A percentile compares a stretch with the other conserved stretches of the same genome.
These are phyloP conservation scores for Alectoria sarmentosa DNA, from an alignment of 495 filamentous ascomycete species.

Conservation along the genomic window DNA sequence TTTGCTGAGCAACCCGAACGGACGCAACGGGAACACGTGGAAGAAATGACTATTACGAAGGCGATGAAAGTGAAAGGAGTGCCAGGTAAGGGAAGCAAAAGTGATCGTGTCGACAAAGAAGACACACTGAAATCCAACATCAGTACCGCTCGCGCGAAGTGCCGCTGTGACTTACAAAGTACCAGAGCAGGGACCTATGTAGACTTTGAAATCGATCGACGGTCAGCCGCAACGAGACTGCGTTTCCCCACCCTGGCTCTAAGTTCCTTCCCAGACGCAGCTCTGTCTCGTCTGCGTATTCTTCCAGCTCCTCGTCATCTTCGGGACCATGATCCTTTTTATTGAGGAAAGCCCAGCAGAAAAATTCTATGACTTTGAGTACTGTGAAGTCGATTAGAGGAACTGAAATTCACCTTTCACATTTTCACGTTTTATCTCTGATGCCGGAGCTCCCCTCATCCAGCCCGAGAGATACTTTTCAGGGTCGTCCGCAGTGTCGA, in stretches of 20 bases:
- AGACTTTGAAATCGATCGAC: slow-evolving; percentile 54
- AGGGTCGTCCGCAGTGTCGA: slow-evolving; percentile 45
- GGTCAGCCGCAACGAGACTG: slow-evolving; percentile 51
- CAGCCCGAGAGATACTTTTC: slow-evolving; percentile 53
- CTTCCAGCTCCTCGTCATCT: slow-evolving; percentile 51
- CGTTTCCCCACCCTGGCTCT: slow-evolving; percentile 45
- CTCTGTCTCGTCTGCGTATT: slow-evolving; percentile 46
- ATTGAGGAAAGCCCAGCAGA: slow-evolving; percentile 29
- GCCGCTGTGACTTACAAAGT: slow-evolving; percentile 40
- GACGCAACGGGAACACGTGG: slow-evolving; percentile 48
- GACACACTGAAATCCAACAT: slow-evolving; percentile 25
- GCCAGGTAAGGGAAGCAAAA: slow-evolving; percentile 33
- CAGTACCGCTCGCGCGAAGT: slow-evolving; percentile 11
- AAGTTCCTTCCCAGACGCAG: slow-evolving; percentile 39
- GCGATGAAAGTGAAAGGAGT: slow-evolving; percentile 38
- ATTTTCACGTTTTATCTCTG: slow-evolving; percentile 57
- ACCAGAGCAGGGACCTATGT: slow-evolving; percentile 59
- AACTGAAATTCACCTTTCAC: slow-evolving; percentile 37
- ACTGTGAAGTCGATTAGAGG: background rate
- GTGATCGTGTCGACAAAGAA: slow-evolving; percentile 44
- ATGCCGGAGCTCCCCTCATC: slow-evolving; percentile 54
- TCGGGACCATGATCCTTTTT: slow-evolving; percentile 29
- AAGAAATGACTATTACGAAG: slow-evolving; percentile 31
- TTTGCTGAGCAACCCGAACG: slow-evolving; percentile 36
- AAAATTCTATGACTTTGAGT: slow-evolving; percentile 14